Evolutionary conservation across 208 protist species (phyloP), one percentile per base, ranked within the genome.

Genomic region (Crithidia brevicula): DNA sequence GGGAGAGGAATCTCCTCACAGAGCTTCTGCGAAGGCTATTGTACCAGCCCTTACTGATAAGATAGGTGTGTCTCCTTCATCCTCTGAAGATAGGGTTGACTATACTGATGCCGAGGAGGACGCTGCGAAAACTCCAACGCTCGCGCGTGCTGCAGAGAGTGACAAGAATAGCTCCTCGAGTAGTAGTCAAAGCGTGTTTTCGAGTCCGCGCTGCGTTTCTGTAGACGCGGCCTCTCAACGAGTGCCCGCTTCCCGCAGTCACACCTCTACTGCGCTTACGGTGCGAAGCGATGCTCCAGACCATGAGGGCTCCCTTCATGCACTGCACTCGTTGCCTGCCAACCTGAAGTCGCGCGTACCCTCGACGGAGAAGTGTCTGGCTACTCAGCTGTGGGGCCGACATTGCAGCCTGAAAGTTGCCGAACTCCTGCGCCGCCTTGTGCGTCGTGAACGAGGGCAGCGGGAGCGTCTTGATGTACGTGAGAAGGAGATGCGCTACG

Each of bases 401-500:
- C 69, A 59, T 11, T 42, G 28, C 9, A 7, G 23, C 8, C 18
- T 40, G 18, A 28, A 30, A 9, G 30, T 20, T 0, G 46, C 22
- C 5, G 36, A 47, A n/a, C 9, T 31, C 33, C 33, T 63, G 3
- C 60, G 45, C 25, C 31, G 6, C 1, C 53, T 67, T 6, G 43
- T 23, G 13, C 61, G 52, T 10, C 50, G 52, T 16, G 68, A 74
- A n/a, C 60, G 68, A 15, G 30, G 49, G 2, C 61, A 75, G n/a
- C 69, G 69, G 4, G 45, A 34, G 22, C 25, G 13, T 16, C 25
- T 63, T 9, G 1, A 27, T 1, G 10, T 49, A 52, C 52, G 45
- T 0, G 61, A 75, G 43, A 33, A 64, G 1, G 61, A 69, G 20
- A 27, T 52, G 0, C 69, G 69, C 20, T 75, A 75, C 38, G 45